A percentile compares a stretch with the other conserved stretches of the same genome.
Conservation (phyloP, 2,329 filamentous ascomycete species). For the Sarocladiaceae sp. region DNA sequence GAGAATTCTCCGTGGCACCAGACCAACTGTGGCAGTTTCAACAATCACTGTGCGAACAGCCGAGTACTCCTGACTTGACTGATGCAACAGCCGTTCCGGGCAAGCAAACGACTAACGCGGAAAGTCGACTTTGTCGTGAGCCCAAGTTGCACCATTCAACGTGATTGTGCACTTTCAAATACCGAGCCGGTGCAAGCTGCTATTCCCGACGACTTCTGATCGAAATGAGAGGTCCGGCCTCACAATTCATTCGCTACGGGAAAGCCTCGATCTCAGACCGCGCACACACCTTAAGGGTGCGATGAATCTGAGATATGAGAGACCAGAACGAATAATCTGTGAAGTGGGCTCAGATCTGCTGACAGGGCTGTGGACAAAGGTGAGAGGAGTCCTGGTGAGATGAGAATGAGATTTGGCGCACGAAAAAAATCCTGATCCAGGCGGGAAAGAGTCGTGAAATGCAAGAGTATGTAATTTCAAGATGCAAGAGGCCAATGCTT, state of each 20-base stretch:
- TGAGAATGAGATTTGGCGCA: neutral
- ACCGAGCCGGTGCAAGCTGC: neutral
- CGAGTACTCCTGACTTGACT: neutral
- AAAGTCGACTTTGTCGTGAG: neutral
- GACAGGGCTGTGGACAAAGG: no score
- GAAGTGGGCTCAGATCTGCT: no score
- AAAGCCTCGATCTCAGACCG: no score
- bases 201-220: neutral
- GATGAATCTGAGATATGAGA: no score
- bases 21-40: neutral
- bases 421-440: neutral
- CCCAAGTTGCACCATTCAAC: neutral
- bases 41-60: neutral
- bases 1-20: conserved; percentile 1
- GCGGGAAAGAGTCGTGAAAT: no score
- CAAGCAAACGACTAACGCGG: neutral
- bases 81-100: neutral
- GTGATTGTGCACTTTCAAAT: neutral
- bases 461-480: no score
- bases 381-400: neutral
- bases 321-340: no score
- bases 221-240: conserved; percentile 4
- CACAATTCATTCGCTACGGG: neutral
- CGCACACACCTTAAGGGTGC: no score
- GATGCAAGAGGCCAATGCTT: neutral